Conservation (phyloP, 2,329 filamentous ascomycete genomes). For the Colletotrichum destructivum region DNA sequence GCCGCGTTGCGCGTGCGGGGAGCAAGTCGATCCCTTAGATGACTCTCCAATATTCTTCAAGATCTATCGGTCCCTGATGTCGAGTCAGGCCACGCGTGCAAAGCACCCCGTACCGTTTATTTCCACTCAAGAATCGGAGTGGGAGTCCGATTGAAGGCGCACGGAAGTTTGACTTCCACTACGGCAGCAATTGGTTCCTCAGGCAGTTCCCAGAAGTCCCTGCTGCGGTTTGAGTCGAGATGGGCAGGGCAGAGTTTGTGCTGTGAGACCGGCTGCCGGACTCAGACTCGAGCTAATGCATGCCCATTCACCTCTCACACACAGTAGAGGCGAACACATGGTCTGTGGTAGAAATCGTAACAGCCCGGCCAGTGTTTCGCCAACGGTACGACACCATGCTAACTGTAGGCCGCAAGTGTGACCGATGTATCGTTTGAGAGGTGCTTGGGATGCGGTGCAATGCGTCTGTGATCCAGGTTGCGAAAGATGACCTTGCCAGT, state of each 20-base stretch:
- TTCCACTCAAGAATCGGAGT: neutral
- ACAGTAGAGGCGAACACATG: slow-evolving; percentile 38
- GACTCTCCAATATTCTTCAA: too few species aligned
- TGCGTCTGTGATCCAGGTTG: slow-evolving; percentile 20
- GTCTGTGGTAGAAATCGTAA: slow-evolving; percentile 31
- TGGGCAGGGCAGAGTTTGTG: slow-evolving; percentile 22
- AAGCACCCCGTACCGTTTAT: slow-evolving; percentile 7
- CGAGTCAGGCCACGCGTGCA: neutral
- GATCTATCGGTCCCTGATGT: neutral
- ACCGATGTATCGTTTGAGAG: slow-evolving; percentile 26
- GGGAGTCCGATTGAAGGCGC: neutral
- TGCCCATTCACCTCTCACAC: neutral
- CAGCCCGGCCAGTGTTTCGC: slow-evolving; percentile 28
- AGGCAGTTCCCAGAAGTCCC: neutral
- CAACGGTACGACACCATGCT: slow-evolving; percentile 21
- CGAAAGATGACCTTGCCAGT: slow-evolving; percentile 13
- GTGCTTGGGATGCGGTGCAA: slow-evolving; percentile 23
- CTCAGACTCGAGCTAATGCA: slow-evolving; percentile 26
- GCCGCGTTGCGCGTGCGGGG: slow-evolving; percentile 15
- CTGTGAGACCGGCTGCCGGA: slow-evolving; percentile 39
- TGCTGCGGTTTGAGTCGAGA: slow-evolving; percentile 6
- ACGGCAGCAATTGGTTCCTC: slow-evolving; percentile 3
- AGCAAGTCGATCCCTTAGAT: neutral
- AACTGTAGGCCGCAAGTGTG: slow-evolving; percentile 1
- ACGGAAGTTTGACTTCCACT: neutral